Conservation (phyloP, 805 yeast species). For the Clavispora carvajalis region DNA sequence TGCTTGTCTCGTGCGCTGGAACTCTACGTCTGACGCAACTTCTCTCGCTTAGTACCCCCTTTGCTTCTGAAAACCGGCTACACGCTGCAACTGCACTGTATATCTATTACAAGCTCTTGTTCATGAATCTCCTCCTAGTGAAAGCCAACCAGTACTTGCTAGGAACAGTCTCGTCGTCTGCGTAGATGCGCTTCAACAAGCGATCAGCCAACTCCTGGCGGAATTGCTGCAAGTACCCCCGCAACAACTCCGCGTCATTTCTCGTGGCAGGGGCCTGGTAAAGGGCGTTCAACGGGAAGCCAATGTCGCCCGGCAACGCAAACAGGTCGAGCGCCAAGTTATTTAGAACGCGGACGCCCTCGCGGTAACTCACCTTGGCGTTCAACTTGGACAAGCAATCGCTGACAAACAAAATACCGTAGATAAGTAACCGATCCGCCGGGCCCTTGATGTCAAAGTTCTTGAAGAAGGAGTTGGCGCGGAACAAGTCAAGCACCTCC, state of each 20-base stretch:
- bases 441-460: constrained; percentile 96
- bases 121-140: constrained; percentile 93
- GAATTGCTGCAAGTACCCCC: constrained; percentile 82
- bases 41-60: too few relatives aligned
- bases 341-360: constrained; percentile 65
- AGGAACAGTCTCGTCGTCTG: constrained; percentile 54
- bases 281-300: constrained; percentile 85
- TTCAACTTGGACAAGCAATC: constrained; percentile 71
- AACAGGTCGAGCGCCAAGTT: constrained; percentile 85
- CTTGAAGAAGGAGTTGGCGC: constrained; percentile 94
- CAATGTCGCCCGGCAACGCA: constrained; percentile 90
- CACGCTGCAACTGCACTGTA: too few relatives aligned
- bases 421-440: constrained; percentile 86
- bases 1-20: too few relatives aligned
- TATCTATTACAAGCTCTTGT: constrained; percentile 58
- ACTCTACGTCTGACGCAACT: too few relatives aligned
- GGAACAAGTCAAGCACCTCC: constrained; percentile 82
- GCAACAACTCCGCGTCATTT: constrained; percentile 71
- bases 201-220: constrained; percentile 90
- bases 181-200: constrained; percentile 67
- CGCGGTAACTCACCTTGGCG: constrained; percentile 44
- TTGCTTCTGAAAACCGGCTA: too few relatives aligned
- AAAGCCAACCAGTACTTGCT: constrained; percentile 95
- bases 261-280: constrained; percentile 69
- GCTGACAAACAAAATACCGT: constrained; percentile 85